A percentile compares a stretch with the other conserved stretches of the same genome.
Evolutionary conservation across 2,329 filamentous ascomycete species (phyloP).

Genomic region (Neoarthrinium moseri): DNA sequence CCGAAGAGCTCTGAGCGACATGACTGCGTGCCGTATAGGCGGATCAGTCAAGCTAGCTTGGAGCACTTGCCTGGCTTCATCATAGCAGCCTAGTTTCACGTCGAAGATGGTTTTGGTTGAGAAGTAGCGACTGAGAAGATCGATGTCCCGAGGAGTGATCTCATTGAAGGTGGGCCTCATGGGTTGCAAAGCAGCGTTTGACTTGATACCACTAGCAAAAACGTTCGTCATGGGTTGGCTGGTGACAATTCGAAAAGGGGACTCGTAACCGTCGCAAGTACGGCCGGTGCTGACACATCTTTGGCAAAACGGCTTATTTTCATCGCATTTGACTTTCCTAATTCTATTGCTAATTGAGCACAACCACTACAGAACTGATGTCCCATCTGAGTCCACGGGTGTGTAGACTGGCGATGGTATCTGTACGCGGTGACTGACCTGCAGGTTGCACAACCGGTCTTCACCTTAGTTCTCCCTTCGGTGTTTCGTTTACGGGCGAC

Average conservation of each 20-base stretch:
- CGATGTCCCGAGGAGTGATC: conserved; percentile 27
- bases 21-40: conserved; percentile 36
- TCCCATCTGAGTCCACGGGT: conserved; percentile 1
- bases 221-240: conserved; percentile 18
- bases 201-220: conserved; percentile 13
- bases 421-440: conserved; percentile 29
- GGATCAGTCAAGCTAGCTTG: conserved; percentile 34
- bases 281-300: conserved; percentile 37
- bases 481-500: conserved; percentile 25
- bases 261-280: conserved; percentile 41
- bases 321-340: conserved; percentile 37
- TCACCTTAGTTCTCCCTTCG: conserved; percentile 32
- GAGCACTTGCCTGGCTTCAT: conserved; percentile 39
- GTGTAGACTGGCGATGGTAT: conserved; percentile 14
- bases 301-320: conserved; percentile 32
- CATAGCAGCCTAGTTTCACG: conserved; percentile 33
- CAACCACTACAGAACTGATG: conserved; percentile 1
- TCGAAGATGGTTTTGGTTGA: conserved; percentile 39
- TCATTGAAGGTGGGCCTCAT: conserved; percentile 17
- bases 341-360: conserved; percentile 25
- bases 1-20: conserved; percentile 37
- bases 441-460: conserved; percentile 42
- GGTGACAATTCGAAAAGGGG: conserved; percentile 30
- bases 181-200: conserved; percentile 15
- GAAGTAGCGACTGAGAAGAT: conserved; percentile 35